Evolutionary conservation across 2,329 filamentous ascomycete genomes (phyloP).

Genomic region (Aspergillus unguis): DNA sequence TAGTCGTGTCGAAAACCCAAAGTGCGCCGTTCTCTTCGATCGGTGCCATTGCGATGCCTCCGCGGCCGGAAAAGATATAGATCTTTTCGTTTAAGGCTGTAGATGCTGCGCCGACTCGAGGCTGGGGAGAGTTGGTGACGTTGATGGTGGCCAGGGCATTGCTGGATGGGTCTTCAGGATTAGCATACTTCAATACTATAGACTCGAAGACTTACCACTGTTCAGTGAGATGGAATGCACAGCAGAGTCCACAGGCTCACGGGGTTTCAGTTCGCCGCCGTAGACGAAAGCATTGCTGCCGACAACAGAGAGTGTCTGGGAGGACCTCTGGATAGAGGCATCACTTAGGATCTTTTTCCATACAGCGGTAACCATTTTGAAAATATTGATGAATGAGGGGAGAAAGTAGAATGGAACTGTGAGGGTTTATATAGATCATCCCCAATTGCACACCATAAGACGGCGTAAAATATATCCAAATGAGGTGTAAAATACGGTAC

Average conservation of each 20-base stretch:
- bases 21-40: conserved; percentile 71
- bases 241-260: conserved; percentile 68
- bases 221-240: conserved; percentile 62
- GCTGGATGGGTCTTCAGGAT: not conserved
- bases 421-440: too few species aligned
- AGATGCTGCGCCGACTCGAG: conserved; percentile 71
- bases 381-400: not conserved
- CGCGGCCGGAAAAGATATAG: conserved; percentile 78
- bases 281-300: conserved; percentile 65
- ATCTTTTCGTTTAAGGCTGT: conserved; percentile 66
- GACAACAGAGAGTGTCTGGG: conserved; percentile 65
- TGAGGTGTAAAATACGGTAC: not conserved
- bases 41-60: conserved; percentile 64
- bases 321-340: conserved; percentile 55
- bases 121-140: conserved; percentile 45
- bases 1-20: conserved; percentile 71
- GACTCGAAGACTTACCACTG: conserved; percentile 10
- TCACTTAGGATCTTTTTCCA: conserved; percentile 25
- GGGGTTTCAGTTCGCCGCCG: conserved; percentile 67
- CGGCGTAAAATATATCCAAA: not conserved
- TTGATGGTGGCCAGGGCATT: conserved; percentile 29
- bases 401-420: not conserved
- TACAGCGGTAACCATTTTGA: conserved; percentile 11
- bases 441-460: too few species aligned
- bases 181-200: not conserved